Base-by-base conservation (phyloP, 176 grass and related monocot genomes). In the Pharus latifolius region DNA sequence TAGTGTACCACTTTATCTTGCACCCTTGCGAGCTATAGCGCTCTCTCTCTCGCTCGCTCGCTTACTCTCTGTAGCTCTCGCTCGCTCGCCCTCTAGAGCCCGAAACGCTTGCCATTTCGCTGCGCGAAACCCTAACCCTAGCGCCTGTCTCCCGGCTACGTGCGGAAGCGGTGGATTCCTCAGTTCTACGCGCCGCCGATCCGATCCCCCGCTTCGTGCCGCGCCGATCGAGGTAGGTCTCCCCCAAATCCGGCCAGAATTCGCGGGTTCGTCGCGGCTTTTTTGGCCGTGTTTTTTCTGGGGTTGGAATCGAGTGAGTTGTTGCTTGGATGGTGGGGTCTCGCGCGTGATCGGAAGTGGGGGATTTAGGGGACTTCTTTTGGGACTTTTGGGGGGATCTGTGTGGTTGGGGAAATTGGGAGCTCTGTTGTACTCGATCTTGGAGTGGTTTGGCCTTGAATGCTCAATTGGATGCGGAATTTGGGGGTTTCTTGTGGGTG, bases 141-240 rank as follows among this genome's bases (percentile, higher is more conserved):
- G 59, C 40, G 46, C 23, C 28, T 16, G 43, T 41, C 31, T 7
- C 40, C 54, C 34, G 71, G 15, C 18, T 4, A 11, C 53, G 38
- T 4, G 15, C 53, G 38, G 63, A 67, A 50, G 69, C 52, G 6
- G 9, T 25, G 52, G 78, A 56, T 43, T n/a, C n/a, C n/a, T n/a
- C n/a, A n/a, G n/a, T n/a, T n/a, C n/a, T n/a, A n/a, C n/a, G 71
- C 25, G 50, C 4, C 16, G 49, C 49, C 57, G 83, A 86, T 86
- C 77, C 56, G 65, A 76, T 73, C 72, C 71, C 37, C 29, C 20
- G 74, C 26, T 43, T 13, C 26, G 53, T 29, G 43, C 69, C 19
- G 56, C 30, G 81, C 67, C 67, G 65, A 72, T 76, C 65, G 72
- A 86, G 83, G 83, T 86, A 86, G 72, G 77, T 86, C 70, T 70